Base-by-base conservation (phyloP, 164 flowering plant species). In the Stephania yunnanensis region DNA sequence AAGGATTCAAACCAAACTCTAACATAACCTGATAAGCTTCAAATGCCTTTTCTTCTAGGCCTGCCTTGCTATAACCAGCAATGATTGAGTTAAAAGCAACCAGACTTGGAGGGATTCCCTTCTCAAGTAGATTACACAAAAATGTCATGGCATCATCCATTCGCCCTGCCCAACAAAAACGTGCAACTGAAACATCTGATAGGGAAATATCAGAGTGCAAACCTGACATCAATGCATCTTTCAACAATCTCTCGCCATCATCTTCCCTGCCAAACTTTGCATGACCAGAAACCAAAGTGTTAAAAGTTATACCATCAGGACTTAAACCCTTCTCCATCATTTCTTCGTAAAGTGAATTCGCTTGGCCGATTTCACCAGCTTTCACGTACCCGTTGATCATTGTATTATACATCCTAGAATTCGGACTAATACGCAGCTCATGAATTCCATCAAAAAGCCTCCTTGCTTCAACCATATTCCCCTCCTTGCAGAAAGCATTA, bases 301-400 rank as follows among this genome's bases (percentile, higher is more conserved):
- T 93, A 30, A 88, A 86, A 48, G 98, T 95, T 66, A 85, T 74
- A 78, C 87, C 81, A 83, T 93, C 97, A 46, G 95, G 93, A 48
- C 85, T 65, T 50, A 95, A 44, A 73, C 88, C 91, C 19, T 80
- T 85, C 48, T 67, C 81, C 71, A 75, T 84, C 98, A 95, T 95
- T 75, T 92, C 95, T 71, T 82, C 84, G 76, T 82, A 89, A 65
- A 91, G 82, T 70, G 70, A 61, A 69, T 82, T 86, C 19, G 97
- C 97, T 69, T 81, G 82, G 71, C 73, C 78, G 53, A 92, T 81
- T 31, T 94, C 92, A 78, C 90, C 84, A 10, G 95, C 91, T 79
- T 95, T 95, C 7, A 87, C 91, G 83, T 88, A 89, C 29, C 99
- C 98, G 83, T 89, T 82, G 78, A 94, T 87, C 73, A 95, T 72